Conservation (phyloP, 495 filamentous ascomycete species). For the Aspergillus carlsbadensis region DNA sequence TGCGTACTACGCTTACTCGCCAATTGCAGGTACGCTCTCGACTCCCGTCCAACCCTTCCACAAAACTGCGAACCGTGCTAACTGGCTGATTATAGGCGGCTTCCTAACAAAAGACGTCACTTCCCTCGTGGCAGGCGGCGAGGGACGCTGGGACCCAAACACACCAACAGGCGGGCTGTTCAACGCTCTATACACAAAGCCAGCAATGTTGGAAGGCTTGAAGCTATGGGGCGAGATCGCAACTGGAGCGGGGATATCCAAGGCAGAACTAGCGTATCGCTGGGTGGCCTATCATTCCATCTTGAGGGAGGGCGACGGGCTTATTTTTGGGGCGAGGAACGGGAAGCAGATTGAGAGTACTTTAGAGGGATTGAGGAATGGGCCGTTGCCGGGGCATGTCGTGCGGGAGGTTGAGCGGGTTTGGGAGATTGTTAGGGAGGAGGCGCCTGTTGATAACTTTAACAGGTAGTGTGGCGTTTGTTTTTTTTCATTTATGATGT, state of each 20-base stretch:
- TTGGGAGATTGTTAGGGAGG: slow-evolving; percentile 52
- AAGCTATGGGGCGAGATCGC: slow-evolving; percentile 46
- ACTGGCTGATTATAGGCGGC: too few species aligned
- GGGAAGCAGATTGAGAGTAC: slow-evolving; percentile 51
- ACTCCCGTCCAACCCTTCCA: too few species aligned
- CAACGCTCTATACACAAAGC: slow-evolving; percentile 42
- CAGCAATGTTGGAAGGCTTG: slow-evolving; percentile 35
- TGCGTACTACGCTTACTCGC: slow-evolving; percentile 47
- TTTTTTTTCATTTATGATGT: too few species aligned
- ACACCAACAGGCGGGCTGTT: slow-evolving; percentile 33
- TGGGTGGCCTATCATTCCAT: slow-evolving; percentile 56
- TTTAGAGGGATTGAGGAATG: slow-evolving; percentile 42
- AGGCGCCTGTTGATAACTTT: slow-evolving; percentile 44
- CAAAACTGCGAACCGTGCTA: too few species aligned
- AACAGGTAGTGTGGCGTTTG: too few species aligned
- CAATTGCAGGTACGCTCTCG: too few species aligned
- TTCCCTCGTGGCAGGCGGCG: slow-evolving; percentile 14
- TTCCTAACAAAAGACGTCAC: slow-evolving; percentile 44
- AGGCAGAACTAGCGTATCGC: slow-evolving; percentile 53
- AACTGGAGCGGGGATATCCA: slow-evolving; percentile 36
- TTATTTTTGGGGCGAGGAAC: slow-evolving; percentile 52
- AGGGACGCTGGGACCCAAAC: slow-evolving; percentile 40
- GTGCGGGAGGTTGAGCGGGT: slow-evolving; percentile 44
- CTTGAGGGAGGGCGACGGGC: slow-evolving; percentile 50
- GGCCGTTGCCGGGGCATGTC: slow-evolving; percentile 44